A percentile compares a stretch with the other conserved stretches of the same genome.
phyloP scores from a whole-genome alignment of 306 rosid genomes.

The Vachellia collinsii region DNA sequence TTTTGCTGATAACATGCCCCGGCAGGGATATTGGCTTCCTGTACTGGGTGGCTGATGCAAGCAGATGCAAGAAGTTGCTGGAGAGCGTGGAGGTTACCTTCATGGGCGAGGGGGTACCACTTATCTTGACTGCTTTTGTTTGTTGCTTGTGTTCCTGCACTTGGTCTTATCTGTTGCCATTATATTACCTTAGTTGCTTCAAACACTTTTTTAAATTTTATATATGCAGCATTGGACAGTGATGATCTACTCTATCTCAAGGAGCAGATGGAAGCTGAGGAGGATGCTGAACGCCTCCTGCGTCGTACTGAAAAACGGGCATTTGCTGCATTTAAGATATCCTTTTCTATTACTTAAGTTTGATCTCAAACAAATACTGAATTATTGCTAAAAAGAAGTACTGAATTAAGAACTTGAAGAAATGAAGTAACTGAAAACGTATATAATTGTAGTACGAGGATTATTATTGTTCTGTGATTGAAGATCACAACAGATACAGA shows the following conservation, averaged over 20 bases:
- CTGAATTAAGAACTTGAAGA: slow-evolving; percentile 1
- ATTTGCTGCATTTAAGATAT: slow-evolving; percentile 98
- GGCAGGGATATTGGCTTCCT: slow-evolving; percentile 98
- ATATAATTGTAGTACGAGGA: slow-evolving; percentile 1
- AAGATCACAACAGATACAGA: not conserved
- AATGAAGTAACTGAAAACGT: not conserved
- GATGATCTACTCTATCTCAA: slow-evolving; percentile 97
- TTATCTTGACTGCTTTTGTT: slow-evolving; percentile 29
- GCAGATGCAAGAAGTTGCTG: slow-evolving; percentile 99
- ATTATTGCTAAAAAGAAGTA: not conserved
- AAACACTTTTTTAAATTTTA: slow-evolving; percentile 50
- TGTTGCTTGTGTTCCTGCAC: not conserved
- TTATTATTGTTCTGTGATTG: not conserved
- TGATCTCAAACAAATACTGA: not conserved
- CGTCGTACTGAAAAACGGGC: slow-evolving; percentile 97
- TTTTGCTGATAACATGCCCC: slow-evolving; percentile 96
- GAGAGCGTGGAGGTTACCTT: slow-evolving; percentile 99
- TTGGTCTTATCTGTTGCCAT: slow-evolving; percentile 20
- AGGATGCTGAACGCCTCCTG: slow-evolving; percentile 98
- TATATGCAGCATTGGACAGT: slow-evolving; percentile 95
- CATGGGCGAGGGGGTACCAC: slow-evolving; percentile 97
- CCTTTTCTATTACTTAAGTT: slow-evolving; percentile 46
- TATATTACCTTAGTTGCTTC: slow-evolving; percentile 37
- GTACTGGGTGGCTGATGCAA: slow-evolving; percentile 69
- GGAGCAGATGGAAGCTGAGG: slow-evolving; percentile 99